phyloP scores from a whole-genome alignment of 768 basidiomycete genomes.

The Amanita rimosa region DNA sequence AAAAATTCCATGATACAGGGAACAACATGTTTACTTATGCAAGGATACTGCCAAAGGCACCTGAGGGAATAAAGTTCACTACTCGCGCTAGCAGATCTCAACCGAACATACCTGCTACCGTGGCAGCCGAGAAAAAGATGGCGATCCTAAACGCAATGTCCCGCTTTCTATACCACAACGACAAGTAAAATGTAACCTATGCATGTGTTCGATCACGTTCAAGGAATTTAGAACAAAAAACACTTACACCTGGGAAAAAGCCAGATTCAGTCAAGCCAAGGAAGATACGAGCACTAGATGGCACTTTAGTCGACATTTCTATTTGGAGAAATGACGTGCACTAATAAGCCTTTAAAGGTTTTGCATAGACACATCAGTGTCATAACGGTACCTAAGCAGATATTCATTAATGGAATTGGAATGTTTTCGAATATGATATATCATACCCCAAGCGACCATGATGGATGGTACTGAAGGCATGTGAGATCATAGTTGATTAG shows the following conservation, averaged over 20 bases:
- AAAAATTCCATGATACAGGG: slow-evolving; percentile 6
- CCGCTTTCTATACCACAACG: slow-evolving; percentile 47
- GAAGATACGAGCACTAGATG: slow-evolving; percentile 23
- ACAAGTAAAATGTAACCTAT: slow-evolving; percentile 33
- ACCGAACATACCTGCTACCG: slow-evolving; percentile 27
- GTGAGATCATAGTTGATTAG: neutral
- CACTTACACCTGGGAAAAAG: slow-evolving; percentile 24
- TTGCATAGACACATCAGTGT: slow-evolving; percentile 18
- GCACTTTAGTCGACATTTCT: neutral
- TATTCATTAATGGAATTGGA: neutral
- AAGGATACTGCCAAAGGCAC: slow-evolving; percentile 37
- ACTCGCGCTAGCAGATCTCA: neutral
- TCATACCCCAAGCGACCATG: slow-evolving; percentile 16
- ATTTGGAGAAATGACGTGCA: slow-evolving; percentile 6
- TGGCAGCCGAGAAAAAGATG: slow-evolving; percentile 55
- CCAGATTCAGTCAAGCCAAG: slow-evolving; percentile 29
- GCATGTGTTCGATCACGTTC: neutral
- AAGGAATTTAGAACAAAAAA: neutral
- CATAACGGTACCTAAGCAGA: slow-evolving; percentile 14
- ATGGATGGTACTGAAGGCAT: slow-evolving; percentile 13
- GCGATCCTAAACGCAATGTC: slow-evolving; percentile 51
- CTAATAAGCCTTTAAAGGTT: slow-evolving; percentile 14
- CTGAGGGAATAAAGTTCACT: slow-evolving; percentile 12
- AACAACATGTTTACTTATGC: slow-evolving; percentile 21
- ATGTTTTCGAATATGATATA: neutral